Base-by-base conservation (phyloP, 2,329 filamentous ascomycete species). In the Dactylella cylindrospora region DNA sequence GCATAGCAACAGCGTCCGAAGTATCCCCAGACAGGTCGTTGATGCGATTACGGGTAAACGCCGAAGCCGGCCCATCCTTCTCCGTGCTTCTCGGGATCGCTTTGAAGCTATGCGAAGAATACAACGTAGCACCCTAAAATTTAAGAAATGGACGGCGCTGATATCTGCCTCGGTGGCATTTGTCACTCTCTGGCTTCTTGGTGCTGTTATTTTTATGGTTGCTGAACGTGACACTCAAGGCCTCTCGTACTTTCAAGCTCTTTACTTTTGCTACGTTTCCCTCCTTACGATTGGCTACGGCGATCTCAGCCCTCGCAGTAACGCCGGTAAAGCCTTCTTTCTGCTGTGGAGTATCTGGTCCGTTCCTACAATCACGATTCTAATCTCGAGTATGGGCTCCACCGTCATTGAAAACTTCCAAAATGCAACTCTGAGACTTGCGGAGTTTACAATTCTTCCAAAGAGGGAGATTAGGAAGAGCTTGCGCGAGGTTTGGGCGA, bases 221-320 rank as follows among this genome's bases (percentile, higher is more conserved):
- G 76, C 80, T 1, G 84, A 86, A 66, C 22, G 43, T 39, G 38
- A 52, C n/a, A 53, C 49, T 0, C 80, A 82, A 66, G 67, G 70
- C 2, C 73, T 89, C 81, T 77, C 74, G 0, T 96, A 95, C 70
- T 95, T 93, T 67, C 77, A 90, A 54, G 80, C 84, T 0, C 78
- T 96, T 36, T 95, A 95, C 73, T 94, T 95, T 70, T 84, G 84
- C 67, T 96, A 94, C 71, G 83, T 89, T 25, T 85, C 84, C 2
- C 79, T 95, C 17, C 78, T 90, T 1, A 95, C 90, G 0, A 87
- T 95, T 28, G 90, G 90, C 0, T 95, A 95, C 68, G 90, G 90
- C 2, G 89, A 95, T 66, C 72, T 85, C 3, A 83, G 84, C 1
- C 89, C 89, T 0, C 76, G 83, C n/a, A 87, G 84, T 2, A 90